Conservation (phyloP, 2,329 filamentous ascomycete species). For the Aspergillus ruber region DNA sequence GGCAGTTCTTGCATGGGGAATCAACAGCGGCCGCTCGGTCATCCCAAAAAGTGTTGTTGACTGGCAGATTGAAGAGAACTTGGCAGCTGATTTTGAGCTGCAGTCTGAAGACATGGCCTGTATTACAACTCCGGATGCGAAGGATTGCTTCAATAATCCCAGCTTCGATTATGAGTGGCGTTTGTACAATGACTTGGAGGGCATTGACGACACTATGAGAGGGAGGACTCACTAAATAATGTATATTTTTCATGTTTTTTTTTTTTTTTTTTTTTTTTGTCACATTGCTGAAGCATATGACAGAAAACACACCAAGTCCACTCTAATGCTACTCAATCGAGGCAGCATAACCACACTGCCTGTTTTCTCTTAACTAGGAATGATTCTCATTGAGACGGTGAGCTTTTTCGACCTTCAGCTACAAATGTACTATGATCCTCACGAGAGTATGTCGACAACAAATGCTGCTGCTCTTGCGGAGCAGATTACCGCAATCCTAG, state of each 20-base stretch:
- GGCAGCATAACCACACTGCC: too few species aligned
- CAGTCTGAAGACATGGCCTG: slow-evolving; percentile 12
- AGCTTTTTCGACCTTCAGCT: too few species aligned
- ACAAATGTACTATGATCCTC: background rate
- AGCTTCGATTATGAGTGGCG: slow-evolving; percentile 17
- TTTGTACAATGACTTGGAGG: slow-evolving; percentile 8
- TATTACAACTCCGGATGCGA: slow-evolving; percentile 40
- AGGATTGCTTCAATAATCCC: slow-evolving; percentile 52
- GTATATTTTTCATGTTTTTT: background rate
- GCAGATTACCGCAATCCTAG: background rate
- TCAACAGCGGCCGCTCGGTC: slow-evolving; percentile 15
- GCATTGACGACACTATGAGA: slow-evolving; percentile 5
- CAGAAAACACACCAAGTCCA: too few species aligned
- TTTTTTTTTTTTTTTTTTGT: too few species aligned
- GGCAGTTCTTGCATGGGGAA: slow-evolving; percentile 30
- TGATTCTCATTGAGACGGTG: too few species aligned
- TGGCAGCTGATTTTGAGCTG: slow-evolving; percentile 17
- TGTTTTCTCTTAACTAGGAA: too few species aligned
- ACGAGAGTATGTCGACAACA: background rate
- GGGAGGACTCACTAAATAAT: background rate
- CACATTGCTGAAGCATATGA: too few species aligned
- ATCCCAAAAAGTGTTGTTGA: slow-evolving; percentile 18
- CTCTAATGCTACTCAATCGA: too few species aligned
- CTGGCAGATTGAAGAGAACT: slow-evolving; percentile 18
- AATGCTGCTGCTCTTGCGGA: background rate